Evolutionary conservation across 2,329 filamentous ascomycete species (phyloP).

Genomic region (Cladosporium sp.): DNA sequence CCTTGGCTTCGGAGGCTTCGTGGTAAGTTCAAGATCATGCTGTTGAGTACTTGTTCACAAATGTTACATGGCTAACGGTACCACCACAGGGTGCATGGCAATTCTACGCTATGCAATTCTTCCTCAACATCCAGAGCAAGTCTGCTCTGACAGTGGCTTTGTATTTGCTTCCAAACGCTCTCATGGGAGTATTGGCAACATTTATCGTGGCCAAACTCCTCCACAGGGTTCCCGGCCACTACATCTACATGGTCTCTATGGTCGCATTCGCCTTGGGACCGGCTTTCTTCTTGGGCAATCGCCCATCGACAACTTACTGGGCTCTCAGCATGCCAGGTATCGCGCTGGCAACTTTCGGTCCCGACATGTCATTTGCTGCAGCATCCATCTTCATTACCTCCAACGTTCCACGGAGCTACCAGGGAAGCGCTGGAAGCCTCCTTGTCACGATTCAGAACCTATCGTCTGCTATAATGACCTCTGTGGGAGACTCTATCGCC

Average conservation of each 20-base stretch:
- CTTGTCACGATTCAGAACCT: conserved; percentile 51
- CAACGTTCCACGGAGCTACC: conserved; percentile 49
- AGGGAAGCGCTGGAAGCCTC: conserved; percentile 48
- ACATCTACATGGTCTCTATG: conserved; percentile 49
- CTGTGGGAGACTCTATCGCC: conserved; percentile 31
- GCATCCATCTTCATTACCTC: conserved; percentile 53
- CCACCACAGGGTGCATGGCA: conserved; percentile 28
- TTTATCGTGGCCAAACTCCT: conserved; percentile 49
- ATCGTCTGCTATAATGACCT: conserved; percentile 45
- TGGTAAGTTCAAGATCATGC: conserved; percentile 31
- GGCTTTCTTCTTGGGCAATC: conserved; percentile 45
- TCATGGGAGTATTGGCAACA: conserved; percentile 48
- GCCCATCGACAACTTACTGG: conserved; percentile 45
- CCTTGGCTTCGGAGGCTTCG: conserved; percentile 40
- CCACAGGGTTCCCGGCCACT: conserved; percentile 49
- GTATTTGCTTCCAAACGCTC: conserved; percentile 48
- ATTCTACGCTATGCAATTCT: conserved; percentile 45
- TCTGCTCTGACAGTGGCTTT: conserved; percentile 44
- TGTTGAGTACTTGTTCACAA: conserved; percentile 2
- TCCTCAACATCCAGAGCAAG: conserved; percentile 40
- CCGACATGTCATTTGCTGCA: conserved; percentile 50
- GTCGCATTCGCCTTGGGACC: conserved; percentile 41
- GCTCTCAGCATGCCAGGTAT: conserved; percentile 48
- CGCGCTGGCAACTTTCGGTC: conserved; percentile 48
- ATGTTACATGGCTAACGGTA: not conserved